Conservation (phyloP, 2,329 filamentous ascomycete genomes). For the Fusarium keratoplasticum region DNA sequence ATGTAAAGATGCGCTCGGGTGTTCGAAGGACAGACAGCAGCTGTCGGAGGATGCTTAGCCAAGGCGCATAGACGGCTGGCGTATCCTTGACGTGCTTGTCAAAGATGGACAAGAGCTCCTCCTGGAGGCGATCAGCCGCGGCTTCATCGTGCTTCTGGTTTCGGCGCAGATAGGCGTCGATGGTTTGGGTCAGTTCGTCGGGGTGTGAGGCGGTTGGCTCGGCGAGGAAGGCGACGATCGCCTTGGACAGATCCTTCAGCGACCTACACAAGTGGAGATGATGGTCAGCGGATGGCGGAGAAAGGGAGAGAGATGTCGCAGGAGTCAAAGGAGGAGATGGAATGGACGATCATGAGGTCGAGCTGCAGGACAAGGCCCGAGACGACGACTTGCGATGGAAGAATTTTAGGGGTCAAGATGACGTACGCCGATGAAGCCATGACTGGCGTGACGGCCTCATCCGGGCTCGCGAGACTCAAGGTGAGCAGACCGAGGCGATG, state of each 20-base stretch:
- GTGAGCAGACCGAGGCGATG: constrained; percentile 38
- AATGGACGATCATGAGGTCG: constrained; percentile 23
- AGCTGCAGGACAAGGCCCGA: constrained; percentile 22
- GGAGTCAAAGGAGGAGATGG: constrained; percentile 25
- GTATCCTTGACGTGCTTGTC: constrained; percentile 70
- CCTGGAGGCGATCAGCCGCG: constrained; percentile 77
- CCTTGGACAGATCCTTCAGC: constrained; percentile 71
- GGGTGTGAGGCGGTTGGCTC: constrained; percentile 72
- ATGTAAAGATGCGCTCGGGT: constrained; percentile 72
- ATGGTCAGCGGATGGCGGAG: constrained; percentile 31
- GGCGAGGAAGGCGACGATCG: constrained; percentile 62
- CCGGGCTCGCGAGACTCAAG: constrained; percentile 36
- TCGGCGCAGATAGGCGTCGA: constrained; percentile 75
- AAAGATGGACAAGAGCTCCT: constrained; percentile 77
- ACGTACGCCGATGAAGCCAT: constrained; percentile 48
- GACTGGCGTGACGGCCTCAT: constrained; percentile 43
- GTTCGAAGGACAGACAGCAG: constrained; percentile 74
- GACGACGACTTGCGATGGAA: constrained; percentile 18
- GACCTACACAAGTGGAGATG: constrained; percentile 54
- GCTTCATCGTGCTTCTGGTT: constrained; percentile 75
- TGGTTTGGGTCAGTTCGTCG: constrained; percentile 69
- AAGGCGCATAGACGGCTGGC: constrained; percentile 70
- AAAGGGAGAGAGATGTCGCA: constrained; percentile 23
- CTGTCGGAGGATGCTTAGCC: constrained; percentile 74
- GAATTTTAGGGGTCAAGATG: constrained; percentile 39